These are phyloP conservation scores for Ophiobolus disseminans DNA, from an alignment of 2,329 filamentous ascomycete genomes.

Conservation along the genomic window DNA sequence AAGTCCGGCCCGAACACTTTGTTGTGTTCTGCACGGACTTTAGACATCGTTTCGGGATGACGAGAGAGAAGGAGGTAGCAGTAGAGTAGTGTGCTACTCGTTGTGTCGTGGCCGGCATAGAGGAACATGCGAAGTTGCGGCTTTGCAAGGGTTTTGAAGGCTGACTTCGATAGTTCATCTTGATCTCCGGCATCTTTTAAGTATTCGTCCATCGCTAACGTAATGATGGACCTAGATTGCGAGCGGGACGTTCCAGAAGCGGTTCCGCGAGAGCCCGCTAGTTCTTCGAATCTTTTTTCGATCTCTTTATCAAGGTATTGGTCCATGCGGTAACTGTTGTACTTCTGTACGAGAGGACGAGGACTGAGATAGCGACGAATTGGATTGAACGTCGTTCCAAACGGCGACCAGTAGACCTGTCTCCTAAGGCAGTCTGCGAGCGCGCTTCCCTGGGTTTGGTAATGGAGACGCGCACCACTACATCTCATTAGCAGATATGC, in stretches of 20 bases:
- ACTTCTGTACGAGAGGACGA: constrained; percentile 16
- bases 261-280: background rate
- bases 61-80: constrained; percentile 26
- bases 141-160: constrained; percentile 26
- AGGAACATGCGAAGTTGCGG: constrained; percentile 40
- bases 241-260: too few species aligned
- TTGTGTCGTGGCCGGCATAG: constrained; percentile 43
- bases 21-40: constrained; percentile 37
- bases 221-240: too few species aligned
- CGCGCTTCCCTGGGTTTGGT: constrained; percentile 13
- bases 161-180: too few species aligned
- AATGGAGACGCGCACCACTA: constrained; percentile 17
- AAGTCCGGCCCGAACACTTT: constrained; percentile 32
- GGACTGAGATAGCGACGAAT: too few species aligned
- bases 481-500: background rate
- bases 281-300: constrained; percentile 20
- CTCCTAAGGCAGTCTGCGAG: constrained; percentile 18
- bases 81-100: constrained; percentile 36
- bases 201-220: too few species aligned
- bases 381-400: too few species aligned
- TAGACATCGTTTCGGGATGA: constrained; percentile 29
- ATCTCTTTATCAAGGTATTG: constrained; percentile 19
- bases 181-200: too few species aligned
- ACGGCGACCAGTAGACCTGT: too few species aligned
- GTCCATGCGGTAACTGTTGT: constrained; percentile 18